Evolutionary conservation across 805 yeast species (phyloP).

Genomic region (Brettanomyces naardenensis): DNA sequence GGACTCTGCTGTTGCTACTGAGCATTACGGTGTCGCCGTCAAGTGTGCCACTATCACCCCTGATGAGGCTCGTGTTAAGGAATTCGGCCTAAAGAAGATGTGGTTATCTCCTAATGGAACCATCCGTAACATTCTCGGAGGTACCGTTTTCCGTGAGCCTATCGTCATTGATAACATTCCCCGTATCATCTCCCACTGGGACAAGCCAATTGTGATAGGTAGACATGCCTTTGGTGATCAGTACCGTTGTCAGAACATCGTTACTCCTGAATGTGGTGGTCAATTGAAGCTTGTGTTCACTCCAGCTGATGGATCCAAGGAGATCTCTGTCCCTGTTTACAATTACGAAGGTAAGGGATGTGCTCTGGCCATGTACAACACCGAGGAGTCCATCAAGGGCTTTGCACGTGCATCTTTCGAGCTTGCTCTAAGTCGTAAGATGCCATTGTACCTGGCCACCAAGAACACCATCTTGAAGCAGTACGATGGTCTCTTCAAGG

Average conservation of each 20-base stretch:
- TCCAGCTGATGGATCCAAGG: slow-evolving; percentile 55
- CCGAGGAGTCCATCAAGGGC: slow-evolving; percentile 81
- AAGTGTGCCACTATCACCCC: slow-evolving; percentile 99
- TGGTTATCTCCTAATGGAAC: slow-evolving; percentile 98
- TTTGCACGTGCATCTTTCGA: slow-evolving; percentile 93
- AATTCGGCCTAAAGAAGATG: slow-evolving; percentile 87
- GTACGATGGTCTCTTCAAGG: slow-evolving; percentile 95
- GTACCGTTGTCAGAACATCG: slow-evolving; percentile 85
- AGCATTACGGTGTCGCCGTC: slow-evolving; percentile 85
- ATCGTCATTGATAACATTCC: slow-evolving; percentile 85
- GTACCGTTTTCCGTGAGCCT: slow-evolving; percentile 96
- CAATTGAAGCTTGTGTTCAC: slow-evolving; percentile 68
- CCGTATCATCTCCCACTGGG: slow-evolving; percentile 85
- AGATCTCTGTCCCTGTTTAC: slow-evolving; percentile 52
- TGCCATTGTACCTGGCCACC: slow-evolving; percentile 82
- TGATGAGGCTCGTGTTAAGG: slow-evolving; percentile 90
- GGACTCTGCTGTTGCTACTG: slow-evolving; percentile 86
- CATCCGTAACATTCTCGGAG: slow-evolving; percentile 89
- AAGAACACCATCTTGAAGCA: slow-evolving; percentile 91
- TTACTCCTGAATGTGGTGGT: slow-evolving; percentile 72
- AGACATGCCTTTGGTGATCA: slow-evolving; percentile 98
- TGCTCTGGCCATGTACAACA: slow-evolving; percentile 91
- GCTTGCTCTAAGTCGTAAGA: slow-evolving; percentile 68
- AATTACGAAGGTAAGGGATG: slow-evolving; percentile 70
- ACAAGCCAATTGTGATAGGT: slow-evolving; percentile 91